Conservation (phyloP, 345 rosid genomes). For the Linum lewisii region DNA sequence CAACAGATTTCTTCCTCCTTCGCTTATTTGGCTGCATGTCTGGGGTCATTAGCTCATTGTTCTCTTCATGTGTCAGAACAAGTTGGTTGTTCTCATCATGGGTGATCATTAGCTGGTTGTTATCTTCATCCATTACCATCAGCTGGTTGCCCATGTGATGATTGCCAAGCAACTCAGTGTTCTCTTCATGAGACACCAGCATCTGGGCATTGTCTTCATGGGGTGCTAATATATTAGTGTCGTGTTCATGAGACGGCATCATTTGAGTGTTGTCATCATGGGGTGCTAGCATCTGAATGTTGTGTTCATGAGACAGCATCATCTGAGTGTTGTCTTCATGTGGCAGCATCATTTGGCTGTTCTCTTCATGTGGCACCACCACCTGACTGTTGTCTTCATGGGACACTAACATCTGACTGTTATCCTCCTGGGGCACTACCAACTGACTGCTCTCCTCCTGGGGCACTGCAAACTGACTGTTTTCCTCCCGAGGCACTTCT, state of each 20-base stretch:
- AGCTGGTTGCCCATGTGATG: background rate
- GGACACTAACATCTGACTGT: background rate
- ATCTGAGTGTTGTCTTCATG: background rate
- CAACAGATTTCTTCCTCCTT: conserved; percentile 83
- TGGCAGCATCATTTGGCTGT: background rate
- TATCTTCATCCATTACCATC: background rate
- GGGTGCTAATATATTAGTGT: background rate
- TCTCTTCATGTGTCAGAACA: background rate
- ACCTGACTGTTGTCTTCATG: background rate
- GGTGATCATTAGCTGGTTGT: background rate
- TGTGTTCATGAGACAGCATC: background rate
- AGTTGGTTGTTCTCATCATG: background rate
- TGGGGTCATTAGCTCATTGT: conserved; percentile 22
- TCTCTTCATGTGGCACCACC: background rate
- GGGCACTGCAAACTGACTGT: background rate
- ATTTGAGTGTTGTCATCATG: background rate
- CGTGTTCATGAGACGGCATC: background rate
- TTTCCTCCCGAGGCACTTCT: background rate
- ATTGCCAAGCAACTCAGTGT: background rate
- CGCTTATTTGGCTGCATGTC: conserved; percentile 45
- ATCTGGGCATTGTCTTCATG: background rate
- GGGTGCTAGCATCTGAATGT: background rate
- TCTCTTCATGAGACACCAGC: background rate
- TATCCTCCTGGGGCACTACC: background rate
- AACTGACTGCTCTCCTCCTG: background rate